A percentile compares a stretch with the other conserved stretches of the same genome.
Conservation (phyloP, 768 basidiomycete species). For the Hortiboletus campestris region DNA sequence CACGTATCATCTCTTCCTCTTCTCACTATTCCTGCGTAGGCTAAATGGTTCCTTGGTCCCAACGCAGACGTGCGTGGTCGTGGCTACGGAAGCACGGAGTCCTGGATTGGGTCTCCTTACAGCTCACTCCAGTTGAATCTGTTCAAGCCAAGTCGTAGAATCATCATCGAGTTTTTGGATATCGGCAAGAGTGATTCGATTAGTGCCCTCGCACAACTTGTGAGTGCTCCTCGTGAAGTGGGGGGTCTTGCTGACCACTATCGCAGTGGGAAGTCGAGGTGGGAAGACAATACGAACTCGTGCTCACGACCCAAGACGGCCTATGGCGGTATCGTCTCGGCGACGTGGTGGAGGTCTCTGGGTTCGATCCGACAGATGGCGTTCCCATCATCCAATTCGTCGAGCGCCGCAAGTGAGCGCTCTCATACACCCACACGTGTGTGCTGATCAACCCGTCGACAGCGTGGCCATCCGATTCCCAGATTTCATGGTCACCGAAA, state of each 20-base stretch:
- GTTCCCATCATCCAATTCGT: slow-evolving; percentile 12
- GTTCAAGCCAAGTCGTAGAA: not conserved
- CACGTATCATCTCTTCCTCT: no score
- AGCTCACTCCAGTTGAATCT: slow-evolving; percentile 4
- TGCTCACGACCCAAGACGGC: no score
- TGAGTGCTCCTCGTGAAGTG: not conserved
- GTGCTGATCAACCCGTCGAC: not conserved
- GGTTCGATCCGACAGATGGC: no score
- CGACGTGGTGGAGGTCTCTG: no score
- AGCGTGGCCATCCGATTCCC: slow-evolving; percentile 11
- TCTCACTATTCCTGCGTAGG: slow-evolving; percentile 1
- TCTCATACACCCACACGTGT: not conserved
- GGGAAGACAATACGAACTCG: not conserved
- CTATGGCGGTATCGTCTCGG: no score
- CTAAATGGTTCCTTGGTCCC: slow-evolving; percentile 13
- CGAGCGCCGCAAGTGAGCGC: slow-evolving; percentile 12
- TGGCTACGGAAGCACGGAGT: slow-evolving; percentile 7
- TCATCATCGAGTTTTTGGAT: slow-evolving; percentile 17
- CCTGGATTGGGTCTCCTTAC: slow-evolving; percentile 5
- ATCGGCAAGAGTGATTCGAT: not conserved
- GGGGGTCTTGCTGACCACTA: not conserved
- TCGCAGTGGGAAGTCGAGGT: slow-evolving; percentile 17
- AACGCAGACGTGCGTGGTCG: not conserved
- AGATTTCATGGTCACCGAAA: slow-evolving; percentile 11
- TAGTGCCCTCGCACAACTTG: not conserved